Percentiles rank a stretch among this genome's conserved stretches.
Evolutionary conservation across 805 yeast species (phyloP).

Genomic region (Cyberlindnera meyerae): DNA sequence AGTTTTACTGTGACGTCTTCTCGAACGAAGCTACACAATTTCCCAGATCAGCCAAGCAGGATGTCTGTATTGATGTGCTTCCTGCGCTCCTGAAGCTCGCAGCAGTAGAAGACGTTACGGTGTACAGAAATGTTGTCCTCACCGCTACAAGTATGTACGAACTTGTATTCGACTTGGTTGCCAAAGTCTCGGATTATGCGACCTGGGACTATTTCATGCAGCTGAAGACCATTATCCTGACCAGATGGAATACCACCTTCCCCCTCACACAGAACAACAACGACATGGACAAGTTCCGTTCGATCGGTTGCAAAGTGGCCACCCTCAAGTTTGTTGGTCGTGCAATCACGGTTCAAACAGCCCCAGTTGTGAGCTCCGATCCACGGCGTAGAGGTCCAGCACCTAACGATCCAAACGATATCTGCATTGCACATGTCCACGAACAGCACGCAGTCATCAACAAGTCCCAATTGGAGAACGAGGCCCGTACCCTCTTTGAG

Average conservation of each 20-base stretch:
- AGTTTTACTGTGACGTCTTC: slow-evolving; percentile 20
- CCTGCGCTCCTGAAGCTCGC: slow-evolving; percentile 13
- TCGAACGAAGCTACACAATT: slow-evolving; percentile 12
- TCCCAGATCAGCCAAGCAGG: slow-evolving; percentile 17
- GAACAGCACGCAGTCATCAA: slow-evolving; percentile 63
- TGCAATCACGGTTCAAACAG: slow-evolving; percentile 49
- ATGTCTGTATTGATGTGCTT: slow-evolving; percentile 8
- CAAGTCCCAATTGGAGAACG: slow-evolving; percentile 53
- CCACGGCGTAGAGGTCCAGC: slow-evolving; percentile 23
- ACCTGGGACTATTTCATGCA: slow-evolving; percentile 53
- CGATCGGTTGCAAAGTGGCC: slow-evolving; percentile 59
- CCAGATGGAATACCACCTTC: slow-evolving; percentile 52
- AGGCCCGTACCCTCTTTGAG: slow-evolving; percentile 67
- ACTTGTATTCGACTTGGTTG: slow-evolving; percentile 39
- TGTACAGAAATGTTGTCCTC: slow-evolving; percentile 35
- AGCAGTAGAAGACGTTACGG: slow-evolving; percentile 25
- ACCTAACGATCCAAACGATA: slow-evolving; percentile 17
- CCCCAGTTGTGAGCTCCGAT: slow-evolving; percentile 27
- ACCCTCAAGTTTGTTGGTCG: slow-evolving; percentile 68
- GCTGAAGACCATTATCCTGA: slow-evolving; percentile 55
- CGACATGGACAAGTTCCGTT: slow-evolving; percentile 34
- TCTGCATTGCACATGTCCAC: slow-evolving; percentile 17
- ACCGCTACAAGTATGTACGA: slow-evolving; percentile 43
- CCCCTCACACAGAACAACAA: slow-evolving; percentile 40
- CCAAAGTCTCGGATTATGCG: slow-evolving; percentile 33